A percentile compares a stretch with the other conserved stretches of the same genome.
Conservation (phyloP, 345 rosid species). For the Sisymbrium irio region DNA sequence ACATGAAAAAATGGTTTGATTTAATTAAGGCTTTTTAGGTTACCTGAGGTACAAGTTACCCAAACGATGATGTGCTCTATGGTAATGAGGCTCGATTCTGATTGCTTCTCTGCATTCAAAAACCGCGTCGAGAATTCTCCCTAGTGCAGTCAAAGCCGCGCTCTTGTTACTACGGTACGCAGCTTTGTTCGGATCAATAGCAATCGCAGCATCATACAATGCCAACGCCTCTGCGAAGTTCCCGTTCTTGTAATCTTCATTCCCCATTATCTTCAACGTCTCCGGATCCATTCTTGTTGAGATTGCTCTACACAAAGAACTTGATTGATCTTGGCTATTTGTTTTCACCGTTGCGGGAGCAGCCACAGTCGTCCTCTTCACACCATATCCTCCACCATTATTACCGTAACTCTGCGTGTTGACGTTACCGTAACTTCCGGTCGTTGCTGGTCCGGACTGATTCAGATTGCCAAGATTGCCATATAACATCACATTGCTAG, state of each 20-base stretch:
- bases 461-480: slow-evolving; percentile 79
- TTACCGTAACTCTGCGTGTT: slow-evolving; percentile 37
- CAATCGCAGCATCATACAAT: slow-evolving; percentile 88
- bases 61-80: slow-evolving; percentile 90
- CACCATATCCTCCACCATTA: slow-evolving; percentile 53
- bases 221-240: slow-evolving; percentile 85
- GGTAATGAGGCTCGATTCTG: slow-evolving; percentile 77
- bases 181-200: slow-evolving; percentile 83
- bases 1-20: not conserved
- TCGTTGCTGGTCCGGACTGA: slow-evolving; percentile 40
- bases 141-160: slow-evolving; percentile 85
- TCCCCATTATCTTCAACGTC: slow-evolving; percentile 87
- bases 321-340: slow-evolving; percentile 27
- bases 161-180: slow-evolving; percentile 90
- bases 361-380: slow-evolving; percentile 36
- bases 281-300: slow-evolving; percentile 97
- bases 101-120: slow-evolving; percentile 94
- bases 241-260: slow-evolving; percentile 95
- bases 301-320: slow-evolving; percentile 74
- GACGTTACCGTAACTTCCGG: slow-evolving; percentile 31
- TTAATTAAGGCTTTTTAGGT: not conserved
- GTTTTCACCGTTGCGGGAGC: slow-evolving; percentile 31
- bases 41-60: slow-evolving; percentile 84
- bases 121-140: slow-evolving; percentile 80
- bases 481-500: slow-evolving; percentile 71